Conservation (phyloP, 2,329 filamentous ascomycete genomes). For the Pseudodiploospora longispora region DNA sequence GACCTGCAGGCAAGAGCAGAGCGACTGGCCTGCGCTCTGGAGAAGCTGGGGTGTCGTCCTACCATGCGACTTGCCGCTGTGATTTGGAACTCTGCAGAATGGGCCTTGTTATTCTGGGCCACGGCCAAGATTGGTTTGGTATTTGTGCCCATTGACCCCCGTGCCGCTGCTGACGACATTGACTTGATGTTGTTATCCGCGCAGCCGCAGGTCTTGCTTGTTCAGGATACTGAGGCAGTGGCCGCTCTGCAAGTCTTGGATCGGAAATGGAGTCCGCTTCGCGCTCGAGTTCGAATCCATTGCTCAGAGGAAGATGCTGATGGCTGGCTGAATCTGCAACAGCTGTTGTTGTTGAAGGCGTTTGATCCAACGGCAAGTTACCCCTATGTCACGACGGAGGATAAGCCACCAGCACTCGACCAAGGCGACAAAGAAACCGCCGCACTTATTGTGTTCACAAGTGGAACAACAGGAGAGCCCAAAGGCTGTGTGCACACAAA, state of each 20-base stretch:
- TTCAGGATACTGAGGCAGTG: conserved; percentile 20
- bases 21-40: conserved; percentile 16
- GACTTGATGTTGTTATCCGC: conserved; percentile 14
- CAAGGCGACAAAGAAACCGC: conserved; percentile 13
- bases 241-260: conserved; percentile 11
- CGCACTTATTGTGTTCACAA: conserved; percentile 39
- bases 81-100: conserved; percentile 30
- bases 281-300: conserved; percentile 11
- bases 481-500: conserved; percentile 37
- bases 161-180: conserved; percentile 15
- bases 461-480: conserved; percentile 39
- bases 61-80: conserved; percentile 24
- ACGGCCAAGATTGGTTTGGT: conserved; percentile 24
- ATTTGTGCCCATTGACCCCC: conserved; percentile 28
- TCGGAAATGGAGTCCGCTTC: not conserved
- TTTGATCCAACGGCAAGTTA: not conserved
- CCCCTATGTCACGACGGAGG: conserved; percentile 1
- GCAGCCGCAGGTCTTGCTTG: conserved; percentile 22
- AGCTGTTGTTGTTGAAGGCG: conserved; percentile 4
- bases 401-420: conserved; percentile 2
- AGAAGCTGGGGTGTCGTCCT: conserved; percentile 14
- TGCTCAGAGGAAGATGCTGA: conserved; percentile 13
- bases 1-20: conserved; percentile 18
- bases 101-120: conserved; percentile 29
- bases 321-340: conserved; percentile 14